A percentile compares a stretch with the other conserved stretches of the same genome.
These are phyloP conservation scores for Mortierella sp. DNA, from an alignment of 371 early-diverging fungal species.

Conservation along the genomic window DNA sequence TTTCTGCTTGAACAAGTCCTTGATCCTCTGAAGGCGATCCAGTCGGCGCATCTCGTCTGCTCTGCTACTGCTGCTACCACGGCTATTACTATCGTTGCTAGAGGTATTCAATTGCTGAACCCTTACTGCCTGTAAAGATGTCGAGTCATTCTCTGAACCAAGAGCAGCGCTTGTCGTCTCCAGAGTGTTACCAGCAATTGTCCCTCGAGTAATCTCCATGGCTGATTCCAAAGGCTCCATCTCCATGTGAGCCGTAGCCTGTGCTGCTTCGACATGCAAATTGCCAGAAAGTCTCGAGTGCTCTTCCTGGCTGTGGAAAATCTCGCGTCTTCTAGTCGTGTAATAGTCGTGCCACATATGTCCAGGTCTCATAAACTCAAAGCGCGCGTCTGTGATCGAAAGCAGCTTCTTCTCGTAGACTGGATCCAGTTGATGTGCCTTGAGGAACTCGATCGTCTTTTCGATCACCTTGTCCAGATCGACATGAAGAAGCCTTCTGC, in stretches of 20 bases:
- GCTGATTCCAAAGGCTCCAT: not conserved
- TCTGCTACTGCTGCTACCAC: not conserved
- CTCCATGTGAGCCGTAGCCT: not conserved
- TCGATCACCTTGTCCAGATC: constrained; percentile 37
- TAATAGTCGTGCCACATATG: constrained; percentile 44
- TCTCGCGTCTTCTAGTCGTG: not conserved
- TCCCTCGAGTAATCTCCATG: not conserved
- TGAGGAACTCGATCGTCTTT: constrained; percentile 34
- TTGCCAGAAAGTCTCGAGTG: not conserved
- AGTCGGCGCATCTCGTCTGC: constrained; percentile 18
- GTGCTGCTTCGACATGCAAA: too few relatives aligned
- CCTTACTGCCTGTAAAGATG: not conserved
- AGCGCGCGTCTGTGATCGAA: constrained; percentile 23
- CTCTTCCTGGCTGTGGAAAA: not conserved
- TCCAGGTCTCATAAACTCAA: constrained; percentile 28
- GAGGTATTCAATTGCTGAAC: not conserved
- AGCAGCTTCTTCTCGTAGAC: constrained; percentile 26
- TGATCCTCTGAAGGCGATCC: constrained; percentile 42
- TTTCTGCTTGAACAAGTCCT: constrained; percentile 32
- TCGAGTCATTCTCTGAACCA: not conserved
- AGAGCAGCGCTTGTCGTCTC: not conserved
- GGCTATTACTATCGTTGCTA: not conserved
- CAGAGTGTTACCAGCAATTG: too few relatives aligned
- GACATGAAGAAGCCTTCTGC: constrained; percentile 18
- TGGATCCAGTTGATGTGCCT: not conserved